phyloP scores from a whole-genome alignment of 495 filamentous ascomycete genomes.

The Talaromyces thailandensis region DNA sequence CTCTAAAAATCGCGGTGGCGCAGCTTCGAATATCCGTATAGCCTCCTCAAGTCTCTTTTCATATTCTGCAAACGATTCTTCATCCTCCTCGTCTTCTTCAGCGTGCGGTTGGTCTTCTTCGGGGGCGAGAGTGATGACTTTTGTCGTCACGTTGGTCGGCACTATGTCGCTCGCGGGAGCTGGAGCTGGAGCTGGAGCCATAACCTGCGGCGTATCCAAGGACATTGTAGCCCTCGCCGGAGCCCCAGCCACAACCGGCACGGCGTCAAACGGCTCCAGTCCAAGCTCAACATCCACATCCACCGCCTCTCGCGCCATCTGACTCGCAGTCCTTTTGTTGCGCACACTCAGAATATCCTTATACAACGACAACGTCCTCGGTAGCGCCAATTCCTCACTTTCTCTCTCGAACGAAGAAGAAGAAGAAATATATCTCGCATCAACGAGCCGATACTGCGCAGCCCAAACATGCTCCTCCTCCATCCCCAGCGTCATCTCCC shows the following conservation, averaged over 20 bases:
- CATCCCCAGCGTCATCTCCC: conserved; percentile 19
- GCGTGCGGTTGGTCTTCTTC: neutral
- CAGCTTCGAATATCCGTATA: conserved; percentile 16
- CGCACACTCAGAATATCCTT: conserved; percentile 18
- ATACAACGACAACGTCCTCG: conserved; percentile 15
- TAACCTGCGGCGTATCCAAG: too few relatives aligned
- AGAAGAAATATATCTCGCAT: conserved; percentile 7
- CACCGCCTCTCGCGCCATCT: neutral
- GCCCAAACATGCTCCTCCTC: conserved; percentile 22
- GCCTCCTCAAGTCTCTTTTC: conserved; percentile 16
- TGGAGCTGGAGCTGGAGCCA: too few relatives aligned
- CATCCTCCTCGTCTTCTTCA: neutral
- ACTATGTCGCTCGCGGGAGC: neutral
- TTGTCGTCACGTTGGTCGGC: neutral
- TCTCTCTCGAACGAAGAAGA: conserved; percentile 12
- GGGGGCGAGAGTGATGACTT: neutral
- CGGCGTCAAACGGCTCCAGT: neutral
- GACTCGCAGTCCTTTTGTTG: neutral
- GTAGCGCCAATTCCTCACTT: conserved; percentile 10
- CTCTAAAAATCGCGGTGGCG: conserved; percentile 8
- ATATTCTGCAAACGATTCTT: conserved; percentile 12
- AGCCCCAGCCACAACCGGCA: neutral
- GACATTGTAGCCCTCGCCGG: too few relatives aligned
- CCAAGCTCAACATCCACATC: conserved; percentile 10
- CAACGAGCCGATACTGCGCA: conserved; percentile 17